Evolutionary conservation across 2,329 filamentous ascomycete genomes (phyloP).

Genomic region (Claviceps lovelessii): DNA sequence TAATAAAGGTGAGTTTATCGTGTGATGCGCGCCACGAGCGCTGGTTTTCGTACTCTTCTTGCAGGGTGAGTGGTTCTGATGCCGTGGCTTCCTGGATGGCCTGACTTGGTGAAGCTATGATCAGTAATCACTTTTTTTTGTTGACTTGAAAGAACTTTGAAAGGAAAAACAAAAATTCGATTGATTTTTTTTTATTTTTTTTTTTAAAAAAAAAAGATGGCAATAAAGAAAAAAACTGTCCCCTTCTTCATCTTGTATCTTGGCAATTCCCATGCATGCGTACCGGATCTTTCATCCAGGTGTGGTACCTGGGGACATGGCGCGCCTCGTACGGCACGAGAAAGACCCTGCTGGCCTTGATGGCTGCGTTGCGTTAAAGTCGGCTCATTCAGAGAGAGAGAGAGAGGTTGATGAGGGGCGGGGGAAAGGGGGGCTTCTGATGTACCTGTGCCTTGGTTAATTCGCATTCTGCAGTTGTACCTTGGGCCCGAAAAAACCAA

Average conservation of each 20-base stretch:
- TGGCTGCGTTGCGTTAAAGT: conserved; percentile 31
- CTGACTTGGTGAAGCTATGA: conserved; percentile 21
- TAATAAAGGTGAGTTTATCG: conserved; percentile 89
- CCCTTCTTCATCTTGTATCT: background rate
- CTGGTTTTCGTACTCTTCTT: conserved; percentile 84
- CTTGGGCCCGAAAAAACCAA: too few relatives aligned
- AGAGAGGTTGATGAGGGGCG: background rate
- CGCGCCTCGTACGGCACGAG: conserved; percentile 72
- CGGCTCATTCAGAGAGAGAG: background rate
- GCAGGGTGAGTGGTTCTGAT: conserved; percentile 66
- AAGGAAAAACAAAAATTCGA: too few relatives aligned
- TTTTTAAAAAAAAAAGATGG: background rate
- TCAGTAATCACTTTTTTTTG: conserved; percentile 7
- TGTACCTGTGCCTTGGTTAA: conserved; percentile 31
- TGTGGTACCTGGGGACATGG: conserved; percentile 72
- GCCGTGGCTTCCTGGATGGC: conserved; percentile 72
- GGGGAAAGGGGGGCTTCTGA: background rate
- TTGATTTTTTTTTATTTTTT: background rate
- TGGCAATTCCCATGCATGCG: background rate
- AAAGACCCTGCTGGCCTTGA: conserved; percentile 50
- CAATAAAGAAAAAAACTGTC: background rate
- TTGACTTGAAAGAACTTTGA: too few relatives aligned
- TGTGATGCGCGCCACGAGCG: conserved; percentile 64
- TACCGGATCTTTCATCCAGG: conserved; percentile 80
- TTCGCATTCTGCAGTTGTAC: conserved; percentile 20